These are phyloP conservation scores for Barbarea vulgaris DNA, from an alignment of 345 rosid species.

Conservation along the genomic window DNA sequence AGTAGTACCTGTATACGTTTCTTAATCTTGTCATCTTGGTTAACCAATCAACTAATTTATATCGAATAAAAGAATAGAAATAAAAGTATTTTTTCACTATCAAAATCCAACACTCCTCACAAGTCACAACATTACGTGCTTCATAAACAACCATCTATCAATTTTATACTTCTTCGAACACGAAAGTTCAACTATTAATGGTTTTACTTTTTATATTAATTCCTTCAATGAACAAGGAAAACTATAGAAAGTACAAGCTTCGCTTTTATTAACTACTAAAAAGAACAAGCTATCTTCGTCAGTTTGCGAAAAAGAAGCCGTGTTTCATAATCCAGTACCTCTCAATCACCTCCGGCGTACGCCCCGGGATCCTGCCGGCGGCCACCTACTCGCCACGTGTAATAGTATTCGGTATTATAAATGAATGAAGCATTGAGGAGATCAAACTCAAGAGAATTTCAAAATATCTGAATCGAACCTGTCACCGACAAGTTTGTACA, in stretches of 20 bases:
- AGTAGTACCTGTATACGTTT: too few relatives aligned
- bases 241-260: background rate
- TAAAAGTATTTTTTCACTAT: background rate
- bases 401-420: background rate
- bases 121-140: background rate
- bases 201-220: background rate
- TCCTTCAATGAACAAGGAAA: background rate
- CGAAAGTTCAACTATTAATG: background rate
- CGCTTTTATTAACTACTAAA: background rate
- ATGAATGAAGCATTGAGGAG: background rate
- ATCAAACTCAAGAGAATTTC: background rate
- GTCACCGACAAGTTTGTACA: conserved; percentile 80
- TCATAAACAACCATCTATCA: background rate
- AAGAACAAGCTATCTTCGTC: background rate
- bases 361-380: conserved; percentile 66
- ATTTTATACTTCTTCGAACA: background rate
- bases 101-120: background rate
- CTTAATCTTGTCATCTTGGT: too few relatives aligned
- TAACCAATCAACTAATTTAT: too few relatives aligned
- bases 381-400: conserved; percentile 48
- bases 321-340: conserved; percentile 82
- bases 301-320: conserved; percentile 39
- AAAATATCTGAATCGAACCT: conserved; percentile 40
- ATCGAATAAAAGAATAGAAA: too few relatives aligned
- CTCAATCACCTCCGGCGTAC: conserved; percentile 75